These are phyloP conservation scores for Tricholoma saponaceum DNA, from an alignment of 768 basidiomycete genomes.

Conservation along the genomic window DNA sequence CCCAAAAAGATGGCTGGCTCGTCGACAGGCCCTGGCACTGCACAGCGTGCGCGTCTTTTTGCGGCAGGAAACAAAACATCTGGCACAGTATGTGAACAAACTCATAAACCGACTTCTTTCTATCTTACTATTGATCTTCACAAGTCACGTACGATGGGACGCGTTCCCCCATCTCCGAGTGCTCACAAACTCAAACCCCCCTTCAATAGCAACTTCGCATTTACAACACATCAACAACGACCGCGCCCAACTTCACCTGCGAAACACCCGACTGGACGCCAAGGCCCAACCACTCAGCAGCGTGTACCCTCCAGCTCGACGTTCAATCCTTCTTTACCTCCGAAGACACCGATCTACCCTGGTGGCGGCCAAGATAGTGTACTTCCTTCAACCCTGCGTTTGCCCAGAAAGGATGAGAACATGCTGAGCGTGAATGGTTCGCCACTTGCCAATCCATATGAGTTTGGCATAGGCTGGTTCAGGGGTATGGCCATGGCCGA, in stretches of 20 bases:
- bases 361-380: slow-evolving; percentile 16
- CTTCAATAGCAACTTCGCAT: slow-evolving; percentile 32
- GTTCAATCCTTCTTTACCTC: slow-evolving; percentile 69
- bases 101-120: neutral
- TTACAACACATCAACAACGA: slow-evolving; percentile 26
- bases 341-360: slow-evolving; percentile 53
- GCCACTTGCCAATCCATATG: slow-evolving; percentile 75
- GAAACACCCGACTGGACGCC: slow-evolving; percentile 36
- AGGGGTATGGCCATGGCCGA: slow-evolving; percentile 35
- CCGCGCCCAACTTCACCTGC: slow-evolving; percentile 48
- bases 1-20: slow-evolving; percentile 50
- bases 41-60: slow-evolving; percentile 41
- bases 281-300: slow-evolving; percentile 17
- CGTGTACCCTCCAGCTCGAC: slow-evolving; percentile 57
- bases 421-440: slow-evolving; percentile 83
- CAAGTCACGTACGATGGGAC: slow-evolving; percentile 31
- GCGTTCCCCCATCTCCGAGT: slow-evolving; percentile 37
- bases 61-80: slow-evolving; percentile 40
- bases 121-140: neutral
- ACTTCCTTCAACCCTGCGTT: slow-evolving; percentile 45
- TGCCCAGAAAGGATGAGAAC: slow-evolving; percentile 70
- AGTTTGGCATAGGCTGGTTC: slow-evolving; percentile 61
- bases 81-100: slow-evolving; percentile 27
- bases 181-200: slow-evolving; percentile 45
- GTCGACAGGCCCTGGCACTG: slow-evolving; percentile 49